Percentiles rank a stretch among this genome's conserved stretches.
These are phyloP conservation scores for Coemansia javaensis DNA, from an alignment of 192 early-diverging fungal genomes.

Conservation along the genomic window DNA sequence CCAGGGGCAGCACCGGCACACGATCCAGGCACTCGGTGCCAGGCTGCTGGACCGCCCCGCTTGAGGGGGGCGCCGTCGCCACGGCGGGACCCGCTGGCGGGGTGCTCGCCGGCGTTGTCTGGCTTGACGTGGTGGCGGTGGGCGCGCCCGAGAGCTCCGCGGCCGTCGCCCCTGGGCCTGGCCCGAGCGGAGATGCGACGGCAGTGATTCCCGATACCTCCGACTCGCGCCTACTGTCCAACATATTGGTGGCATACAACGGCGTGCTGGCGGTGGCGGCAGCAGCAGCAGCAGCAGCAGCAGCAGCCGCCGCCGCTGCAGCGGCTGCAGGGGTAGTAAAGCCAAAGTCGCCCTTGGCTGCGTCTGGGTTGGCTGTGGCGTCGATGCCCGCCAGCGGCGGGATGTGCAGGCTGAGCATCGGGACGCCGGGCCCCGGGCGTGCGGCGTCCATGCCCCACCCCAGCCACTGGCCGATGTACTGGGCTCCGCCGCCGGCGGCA, in stretches of 20 bases:
- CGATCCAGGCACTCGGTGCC: too few relatives aligned
- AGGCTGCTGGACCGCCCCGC: too few relatives aligned
- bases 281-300: not conserved
- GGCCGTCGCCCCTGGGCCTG: conserved; percentile 4
- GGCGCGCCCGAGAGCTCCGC: conserved; percentile 10
- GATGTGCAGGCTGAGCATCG: not conserved
- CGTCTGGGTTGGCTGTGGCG: not conserved
- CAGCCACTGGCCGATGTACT: conserved; percentile 19
- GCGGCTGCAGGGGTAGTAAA: conserved; percentile 8
- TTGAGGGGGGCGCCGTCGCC: too few relatives aligned
- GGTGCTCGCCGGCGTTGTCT: conserved; percentile 22
- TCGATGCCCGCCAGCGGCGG: not conserved
- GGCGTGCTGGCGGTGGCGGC: not conserved
- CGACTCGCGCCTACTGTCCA: conserved; percentile 49
- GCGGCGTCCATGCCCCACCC: conserved; percentile 21
- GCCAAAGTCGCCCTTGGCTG: not conserved
- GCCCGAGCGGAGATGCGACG: conserved; percentile 37
- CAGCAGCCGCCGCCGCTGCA: conserved; percentile 4
- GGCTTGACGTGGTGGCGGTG: conserved; percentile 15
- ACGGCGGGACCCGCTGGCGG: too few relatives aligned
- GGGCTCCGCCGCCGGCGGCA: conserved; percentile 4
- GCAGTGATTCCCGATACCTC: conserved; percentile 48
- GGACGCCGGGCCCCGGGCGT: conserved; percentile 6
- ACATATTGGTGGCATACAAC: conserved; percentile 40
- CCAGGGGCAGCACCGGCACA: too few relatives aligned